These are phyloP conservation scores for Berkeleyomyces basicola DNA, from an alignment of 2,329 filamentous ascomycete genomes.

Conservation along the genomic window DNA sequence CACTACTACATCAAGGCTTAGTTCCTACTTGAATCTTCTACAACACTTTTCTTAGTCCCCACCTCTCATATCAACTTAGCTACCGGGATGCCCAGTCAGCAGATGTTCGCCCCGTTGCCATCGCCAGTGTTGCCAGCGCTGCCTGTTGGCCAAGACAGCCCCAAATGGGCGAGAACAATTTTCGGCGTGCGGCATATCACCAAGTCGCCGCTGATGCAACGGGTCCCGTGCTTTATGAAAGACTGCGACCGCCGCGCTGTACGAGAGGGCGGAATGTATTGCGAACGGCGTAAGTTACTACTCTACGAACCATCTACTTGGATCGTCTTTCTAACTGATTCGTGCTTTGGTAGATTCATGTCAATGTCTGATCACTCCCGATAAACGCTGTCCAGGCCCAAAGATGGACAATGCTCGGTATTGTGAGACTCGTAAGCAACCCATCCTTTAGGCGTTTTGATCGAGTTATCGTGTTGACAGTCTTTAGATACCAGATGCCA, in stretches of 20 bases:
- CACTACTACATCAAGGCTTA: neutral
- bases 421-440: slow-evolving; percentile 1
- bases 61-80: neutral
- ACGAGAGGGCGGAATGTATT: slow-evolving; percentile 1
- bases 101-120: neutral
- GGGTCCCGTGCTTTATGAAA: slow-evolving; percentile 7
- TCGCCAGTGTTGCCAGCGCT: neutral
- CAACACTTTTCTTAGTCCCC: neutral
- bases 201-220: slow-evolving; percentile 1
- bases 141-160: neutral
- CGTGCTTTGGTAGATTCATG: slow-evolving; percentile 1
- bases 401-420: neutral
- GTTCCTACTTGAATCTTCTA: too few relatives aligned
- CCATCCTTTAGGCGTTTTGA: neutral
- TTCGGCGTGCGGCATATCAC: slow-evolving; percentile 6
- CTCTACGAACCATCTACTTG: neutral
- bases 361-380: neutral
- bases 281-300: neutral
- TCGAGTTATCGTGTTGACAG: neutral
- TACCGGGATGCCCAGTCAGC: neutral
- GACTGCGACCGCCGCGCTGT: neutral
- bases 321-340: neutral
- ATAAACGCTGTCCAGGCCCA: neutral
- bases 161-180: slow-evolving; percentile 4
- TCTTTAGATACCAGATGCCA: neutral